Evolutionary conservation across 176 grass and related monocot genomes (phyloP).

Genomic region (Canna indica): DNA sequence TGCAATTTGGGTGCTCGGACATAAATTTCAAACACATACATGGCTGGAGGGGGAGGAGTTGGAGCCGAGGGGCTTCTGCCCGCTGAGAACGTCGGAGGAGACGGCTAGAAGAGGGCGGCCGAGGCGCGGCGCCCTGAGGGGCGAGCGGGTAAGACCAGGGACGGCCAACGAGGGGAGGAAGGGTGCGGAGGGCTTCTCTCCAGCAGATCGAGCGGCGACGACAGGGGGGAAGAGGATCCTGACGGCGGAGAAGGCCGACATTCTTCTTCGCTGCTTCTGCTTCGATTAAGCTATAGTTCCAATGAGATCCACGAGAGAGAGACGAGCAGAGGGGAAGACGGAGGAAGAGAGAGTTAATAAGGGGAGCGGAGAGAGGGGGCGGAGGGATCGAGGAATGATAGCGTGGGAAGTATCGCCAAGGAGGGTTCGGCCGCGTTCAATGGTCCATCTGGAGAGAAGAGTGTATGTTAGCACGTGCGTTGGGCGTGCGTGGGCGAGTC

Average conservation of each 20-base stretch:
- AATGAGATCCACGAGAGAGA: neutral
- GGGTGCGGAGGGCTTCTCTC: slow-evolving; percentile 7
- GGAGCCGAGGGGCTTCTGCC: slow-evolving; percentile 29
- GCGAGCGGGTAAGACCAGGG: slow-evolving; percentile 4
- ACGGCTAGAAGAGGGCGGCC: slow-evolving; percentile 40
- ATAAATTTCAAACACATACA: slow-evolving; percentile 20
- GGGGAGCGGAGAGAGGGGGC: slow-evolving; percentile 3
- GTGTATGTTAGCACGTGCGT: too few species aligned
- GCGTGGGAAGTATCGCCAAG: slow-evolving; percentile 28
- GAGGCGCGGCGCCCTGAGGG: neutral
- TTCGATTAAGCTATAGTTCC: neutral
- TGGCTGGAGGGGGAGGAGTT: slow-evolving; percentile 19
- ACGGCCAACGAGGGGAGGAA: neutral
- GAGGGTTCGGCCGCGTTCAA: neutral
- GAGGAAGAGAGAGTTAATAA: neutral
- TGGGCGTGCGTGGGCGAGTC: too few species aligned
- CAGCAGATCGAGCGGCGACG: slow-evolving; percentile 47
- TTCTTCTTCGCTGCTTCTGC: slow-evolving; percentile 6
- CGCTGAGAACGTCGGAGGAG: slow-evolving; percentile 52
- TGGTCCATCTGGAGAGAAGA: neutral
- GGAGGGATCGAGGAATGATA: slow-evolving; percentile 38
- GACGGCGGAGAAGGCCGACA: slow-evolving; percentile 71
- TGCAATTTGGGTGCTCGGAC: too few species aligned
- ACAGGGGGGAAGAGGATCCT: slow-evolving; percentile 39
- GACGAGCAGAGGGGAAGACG: too few species aligned